Evolutionary conservation across 2,329 filamentous ascomycete genomes (phyloP), one percentile per base, ranked within the genome.

Genomic region (Sporothrix schenckii): DNA sequence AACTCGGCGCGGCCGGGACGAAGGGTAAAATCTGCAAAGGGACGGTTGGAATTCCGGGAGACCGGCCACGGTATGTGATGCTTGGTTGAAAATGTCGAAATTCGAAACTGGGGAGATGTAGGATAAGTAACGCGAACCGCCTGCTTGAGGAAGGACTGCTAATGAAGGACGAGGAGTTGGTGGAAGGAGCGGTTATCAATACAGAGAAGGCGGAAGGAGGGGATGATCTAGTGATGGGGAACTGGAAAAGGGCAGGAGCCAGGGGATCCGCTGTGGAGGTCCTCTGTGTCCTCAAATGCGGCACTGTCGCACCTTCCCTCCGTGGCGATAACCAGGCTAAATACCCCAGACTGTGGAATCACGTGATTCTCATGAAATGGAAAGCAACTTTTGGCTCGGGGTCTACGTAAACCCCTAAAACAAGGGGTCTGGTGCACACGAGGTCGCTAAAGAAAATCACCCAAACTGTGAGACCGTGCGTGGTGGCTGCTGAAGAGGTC

Each of bases 121-220:
- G 58, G 34, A 50, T 41, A 66, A 53, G 47, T 27, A 66, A 66
- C 63, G 63, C 63, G 63, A 53, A 24, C 63, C 27, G 47, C 63
- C 27, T 24, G 44, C 34, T 65, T 16, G 24, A 65, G 61, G 41
- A 19, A 50, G 16, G 44, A 10, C 44, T 49, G 16, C 61, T 65
- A 34, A 50, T 24, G 61, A 30, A 44, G 61, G n/a, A 24, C 21
- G 63, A 66, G 47, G 63, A 66, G 63, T 49, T 34, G 63, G 63
- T 52, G 63, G 63, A 66, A 66, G 63, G 63, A 66, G 47, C 47
- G 63, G 44, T 39, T 52, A 50, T 39, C 63, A 66, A 66, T 66
- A 66, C 63, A 47, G 63, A 66, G 61, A 39, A 65, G 44, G 49
- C 50, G 63, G 63, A 44, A 66, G 61, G 61, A 66, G 61, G 61